A percentile compares a stretch with the other conserved stretches of the same genome.
phyloP scores from a whole-genome alignment of 1,284 basidiomycete species.

The Boletus semigastroideus region DNA sequence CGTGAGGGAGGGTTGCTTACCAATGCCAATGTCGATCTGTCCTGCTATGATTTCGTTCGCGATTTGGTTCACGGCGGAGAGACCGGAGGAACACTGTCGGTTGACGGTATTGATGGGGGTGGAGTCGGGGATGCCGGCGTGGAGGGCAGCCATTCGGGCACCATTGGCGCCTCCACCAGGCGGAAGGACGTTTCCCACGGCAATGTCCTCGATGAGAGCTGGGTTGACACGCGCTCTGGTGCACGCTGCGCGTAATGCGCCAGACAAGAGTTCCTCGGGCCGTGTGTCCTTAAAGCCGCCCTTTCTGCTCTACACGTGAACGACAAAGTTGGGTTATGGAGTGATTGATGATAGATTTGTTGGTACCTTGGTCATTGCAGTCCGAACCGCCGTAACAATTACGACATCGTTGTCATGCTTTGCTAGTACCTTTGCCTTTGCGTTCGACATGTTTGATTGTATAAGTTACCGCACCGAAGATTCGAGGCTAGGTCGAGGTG shows the following conservation, averaged over 20 bases:
- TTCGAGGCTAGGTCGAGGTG: not conserved
- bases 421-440: slow-evolving; percentile 49
- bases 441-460: slow-evolving; percentile 23
- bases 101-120: slow-evolving; percentile 87
- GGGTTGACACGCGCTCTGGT: slow-evolving; percentile 71
- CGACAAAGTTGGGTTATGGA: not conserved
- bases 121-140: slow-evolving; percentile 88
- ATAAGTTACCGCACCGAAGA: not conserved
- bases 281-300: slow-evolving; percentile 94
- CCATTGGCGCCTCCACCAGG: slow-evolving; percentile 87
- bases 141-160: slow-evolving; percentile 93
- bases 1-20: slow-evolving; percentile 40
- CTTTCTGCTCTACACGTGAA: slow-evolving; percentile 66
- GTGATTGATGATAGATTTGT: not conserved
- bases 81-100: slow-evolving; percentile 92
- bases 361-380: slow-evolving; percentile 83
- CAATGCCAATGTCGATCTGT: slow-evolving; percentile 92
- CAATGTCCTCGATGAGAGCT: slow-evolving; percentile 82
- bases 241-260: slow-evolving; percentile 76
- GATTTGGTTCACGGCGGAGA: slow-evolving; percentile 88
- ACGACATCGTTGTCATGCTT: slow-evolving; percentile 85
- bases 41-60: slow-evolving; percentile 85
- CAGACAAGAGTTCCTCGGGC: slow-evolving; percentile 88
- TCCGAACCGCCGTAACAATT: slow-evolving; percentile 85
- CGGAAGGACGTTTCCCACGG: slow-evolving; percentile 93